Evolutionary conservation across 441 rosid species (phyloP).

Genomic region (Manihot esculenta): DNA sequence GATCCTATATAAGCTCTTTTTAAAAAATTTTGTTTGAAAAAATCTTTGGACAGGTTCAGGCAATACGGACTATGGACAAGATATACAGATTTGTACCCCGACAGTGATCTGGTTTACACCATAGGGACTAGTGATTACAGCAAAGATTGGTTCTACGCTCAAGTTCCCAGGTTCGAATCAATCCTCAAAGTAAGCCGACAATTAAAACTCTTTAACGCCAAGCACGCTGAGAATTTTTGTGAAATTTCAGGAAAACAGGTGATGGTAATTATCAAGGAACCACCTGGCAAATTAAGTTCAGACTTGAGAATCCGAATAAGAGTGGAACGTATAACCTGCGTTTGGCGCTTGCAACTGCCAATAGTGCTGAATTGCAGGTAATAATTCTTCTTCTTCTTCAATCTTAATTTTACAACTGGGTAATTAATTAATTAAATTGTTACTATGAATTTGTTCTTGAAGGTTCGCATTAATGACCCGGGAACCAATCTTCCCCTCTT

Average conservation of each 20-base stretch:
- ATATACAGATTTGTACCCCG: conserved; percentile 50
- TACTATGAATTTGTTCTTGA: not conserved
- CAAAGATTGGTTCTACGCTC: conserved; percentile 62
- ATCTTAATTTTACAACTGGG: conserved; percentile 23
- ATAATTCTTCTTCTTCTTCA: not conserved
- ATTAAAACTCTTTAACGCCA: too few relatives aligned
- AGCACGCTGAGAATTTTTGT: not conserved
- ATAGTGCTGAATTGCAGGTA: conserved; percentile 67
- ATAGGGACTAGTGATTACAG: conserved; percentile 41
- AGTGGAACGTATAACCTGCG: conserved; percentile 53
- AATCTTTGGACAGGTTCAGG: conserved; percentile 50
- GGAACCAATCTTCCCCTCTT: conserved; percentile 39
- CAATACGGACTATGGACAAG: conserved; percentile 66
- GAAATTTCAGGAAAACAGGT: conserved; percentile 38
- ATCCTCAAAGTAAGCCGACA: not conserved
- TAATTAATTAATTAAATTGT: not conserved
- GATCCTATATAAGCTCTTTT: too few relatives aligned
- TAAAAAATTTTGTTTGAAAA: too few relatives aligned
- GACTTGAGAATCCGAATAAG: conserved; percentile 31
- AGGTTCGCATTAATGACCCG: conserved; percentile 61
- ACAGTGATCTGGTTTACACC: conserved; percentile 49
- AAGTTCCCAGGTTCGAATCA: conserved; percentile 47
- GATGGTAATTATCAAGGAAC: conserved; percentile 50
- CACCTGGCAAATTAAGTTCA: conserved; percentile 78
- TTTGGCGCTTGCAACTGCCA: conserved; percentile 72